A percentile compares a stretch with the other conserved stretches of the same genome.
phyloP scores from a whole-genome alignment of 352 stramenopile genomes.

The Poterioochromonas sp. region DNA sequence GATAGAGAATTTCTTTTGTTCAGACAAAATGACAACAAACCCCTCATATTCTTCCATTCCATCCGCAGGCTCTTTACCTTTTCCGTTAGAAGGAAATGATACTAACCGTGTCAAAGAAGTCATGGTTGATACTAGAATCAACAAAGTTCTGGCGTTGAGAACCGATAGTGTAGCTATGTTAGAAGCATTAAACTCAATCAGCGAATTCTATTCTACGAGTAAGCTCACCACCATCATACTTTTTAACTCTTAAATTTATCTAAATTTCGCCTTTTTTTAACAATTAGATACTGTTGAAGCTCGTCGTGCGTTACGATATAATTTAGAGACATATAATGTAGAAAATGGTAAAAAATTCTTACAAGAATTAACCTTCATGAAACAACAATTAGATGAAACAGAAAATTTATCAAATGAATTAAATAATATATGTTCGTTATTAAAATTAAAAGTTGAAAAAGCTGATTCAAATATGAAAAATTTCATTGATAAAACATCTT shows the following conservation, averaged over 20 bases:
- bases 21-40: too few relatives aligned
- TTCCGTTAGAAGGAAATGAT: too few relatives aligned
- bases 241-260: not conserved
- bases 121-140: conserved; percentile 48
- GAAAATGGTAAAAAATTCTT: conserved; percentile 39
- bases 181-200: conserved; percentile 48
- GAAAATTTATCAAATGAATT: not conserved
- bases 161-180: conserved; percentile 49
- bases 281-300: conserved; percentile 32
- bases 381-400: not conserved
- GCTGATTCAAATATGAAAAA: conserved; percentile 38
- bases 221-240: not conserved
- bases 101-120: not conserved
- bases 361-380: conserved; percentile 33
- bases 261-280: not conserved
- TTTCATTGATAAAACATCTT: conserved; percentile 30
- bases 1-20: too few relatives aligned
- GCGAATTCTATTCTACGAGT: conserved; percentile 42
- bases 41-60: too few relatives aligned
- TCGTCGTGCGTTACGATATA: conserved; percentile 39
- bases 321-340: conserved; percentile 43
- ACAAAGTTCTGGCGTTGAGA: conserved; percentile 48
- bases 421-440: not conserved
- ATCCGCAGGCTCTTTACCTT: too few relatives aligned
- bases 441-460: not conserved